Evolutionary conservation across 441 rosid species (phyloP).

Genomic region (Erodium trifolium): DNA sequence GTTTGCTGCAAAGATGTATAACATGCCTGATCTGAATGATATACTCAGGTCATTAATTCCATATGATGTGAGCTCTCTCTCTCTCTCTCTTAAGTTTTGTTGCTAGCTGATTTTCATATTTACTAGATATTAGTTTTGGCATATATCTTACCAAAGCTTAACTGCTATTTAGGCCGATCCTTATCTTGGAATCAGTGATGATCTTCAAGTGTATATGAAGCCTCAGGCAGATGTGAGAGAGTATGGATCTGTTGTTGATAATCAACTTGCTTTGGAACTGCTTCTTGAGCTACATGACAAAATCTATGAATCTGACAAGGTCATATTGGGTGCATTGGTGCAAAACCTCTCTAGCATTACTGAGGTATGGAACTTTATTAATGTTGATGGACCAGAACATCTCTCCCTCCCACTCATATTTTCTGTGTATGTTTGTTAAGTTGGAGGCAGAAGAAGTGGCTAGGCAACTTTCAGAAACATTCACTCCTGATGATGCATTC

Average conservation of each 20-base stretch:
- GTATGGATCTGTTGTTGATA: conserved; percentile 60
- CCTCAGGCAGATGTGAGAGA: conserved; percentile 54
- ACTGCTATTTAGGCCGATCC: conserved; percentile 70
- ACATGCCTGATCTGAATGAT: conserved; percentile 47
- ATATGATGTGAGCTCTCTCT: conserved; percentile 45
- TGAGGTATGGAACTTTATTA: conserved; percentile 39
- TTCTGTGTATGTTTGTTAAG: conserved; percentile 34
- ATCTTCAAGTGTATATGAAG: conserved; percentile 58
- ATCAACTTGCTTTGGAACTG: conserved; percentile 49
- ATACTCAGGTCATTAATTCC: conserved; percentile 48
- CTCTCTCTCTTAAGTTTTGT: conserved; percentile 11
- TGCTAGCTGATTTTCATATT: background rate
- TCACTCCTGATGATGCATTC: conserved; percentile 80
- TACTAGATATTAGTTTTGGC: background rate
- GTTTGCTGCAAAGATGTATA: conserved; percentile 70
- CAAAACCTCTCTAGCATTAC: conserved; percentile 40
- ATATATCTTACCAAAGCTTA: conserved; percentile 9
- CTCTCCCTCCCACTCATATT: conserved; percentile 11
- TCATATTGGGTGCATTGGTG: conserved; percentile 39
- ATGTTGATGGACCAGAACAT: background rate
- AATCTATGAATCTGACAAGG: conserved; percentile 38
- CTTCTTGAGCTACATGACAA: conserved; percentile 50
- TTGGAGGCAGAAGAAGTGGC: conserved; percentile 47
- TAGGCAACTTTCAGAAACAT: conserved; percentile 59
- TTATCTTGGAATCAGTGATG: conserved; percentile 54